Evolutionary conservation across 306 rosid species (phyloP), one percentile per base, ranked within the genome.

Genomic region (Macrotyloma uniflorum): DNA sequence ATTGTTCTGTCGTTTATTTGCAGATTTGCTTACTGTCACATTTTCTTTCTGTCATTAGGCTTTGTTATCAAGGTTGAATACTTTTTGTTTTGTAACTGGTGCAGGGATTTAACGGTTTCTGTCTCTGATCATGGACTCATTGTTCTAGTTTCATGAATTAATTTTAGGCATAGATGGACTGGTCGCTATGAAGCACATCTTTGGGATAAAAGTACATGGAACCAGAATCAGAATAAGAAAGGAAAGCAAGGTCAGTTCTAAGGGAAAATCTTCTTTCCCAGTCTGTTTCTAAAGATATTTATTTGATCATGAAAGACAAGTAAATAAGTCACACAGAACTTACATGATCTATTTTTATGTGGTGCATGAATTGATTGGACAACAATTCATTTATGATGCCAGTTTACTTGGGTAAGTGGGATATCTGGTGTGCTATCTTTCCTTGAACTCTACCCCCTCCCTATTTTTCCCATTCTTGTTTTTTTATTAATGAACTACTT

Each of bases 401-500:
- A 95, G 99, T 95, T 66, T 95, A 95, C 89, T 88, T 95, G 90
- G 99, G 99, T 95, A 80, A 89, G 97, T 88, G 71, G 64, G 63
- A 36, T 18, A 35, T 74, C 19, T 74, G 65, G 26, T 36, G 26
- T 36, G 28, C 40, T 51, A 22, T 28, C 40, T 63, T 54, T 22
- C 32, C 22, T 59, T 58, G 58, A 51, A 23, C 58, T 26, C 43
- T 19, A 1, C 10, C 32, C 13, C 1, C 33, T 18, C 32, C 16
- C 16, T 22, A 3, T 13, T 13, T 20, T n/a, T 20, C 24, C 49
- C 49, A 15, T 20, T 35, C 13, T 35, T 78, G 19, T 59, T 30
- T 3, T 30, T 59, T 59, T 59, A 6, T 6, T 59, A 59, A 7
- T 59, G 67, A 28, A 59, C 22, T 28, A 12, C 12, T 5, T 59